phyloP scores from a whole-genome alignment of 257 asterid genomes.

The Coffea eugenioides region DNA sequence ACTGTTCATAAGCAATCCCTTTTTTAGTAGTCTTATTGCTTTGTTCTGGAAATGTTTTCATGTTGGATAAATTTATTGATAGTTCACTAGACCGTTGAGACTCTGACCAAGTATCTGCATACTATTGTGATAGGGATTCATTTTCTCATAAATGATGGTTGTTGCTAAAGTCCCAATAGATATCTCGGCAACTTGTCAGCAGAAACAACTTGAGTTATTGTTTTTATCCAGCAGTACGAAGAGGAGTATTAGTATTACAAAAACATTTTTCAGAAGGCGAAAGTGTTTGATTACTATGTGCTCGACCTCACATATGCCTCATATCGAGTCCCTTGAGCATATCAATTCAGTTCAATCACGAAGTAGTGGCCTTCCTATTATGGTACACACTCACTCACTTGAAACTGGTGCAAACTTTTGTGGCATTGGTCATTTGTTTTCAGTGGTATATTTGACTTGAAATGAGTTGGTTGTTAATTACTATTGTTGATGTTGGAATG shows the following conservation, averaged over 20 bases:
- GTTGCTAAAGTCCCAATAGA: slow-evolving; percentile 32
- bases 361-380: slow-evolving; percentile 38
- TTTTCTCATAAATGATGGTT: slow-evolving; percentile 28
- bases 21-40: too few relatives aligned
- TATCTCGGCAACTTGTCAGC: slow-evolving; percentile 16
- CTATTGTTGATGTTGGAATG: neutral
- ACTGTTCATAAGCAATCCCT: too few relatives aligned
- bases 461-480: neutral
- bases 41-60: too few relatives aligned
- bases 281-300: slow-evolving; percentile 32
- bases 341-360: slow-evolving; percentile 16
- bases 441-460: neutral
- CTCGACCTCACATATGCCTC: slow-evolving; percentile 14
- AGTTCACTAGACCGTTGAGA: neutral
- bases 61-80: too few relatives aligned
- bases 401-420: neutral
- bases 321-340: slow-evolving; percentile 25
- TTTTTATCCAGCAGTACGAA: neutral
- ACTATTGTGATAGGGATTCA: neutral
- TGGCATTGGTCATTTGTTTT: neutral
- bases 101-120: neutral
- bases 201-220: slow-evolving; percentile 20
- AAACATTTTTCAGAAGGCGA: slow-evolving; percentile 20
- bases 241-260: neutral
- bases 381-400: slow-evolving; percentile 33